These are phyloP conservation scores for Nakazawaea laoshanensis DNA, from an alignment of 805 yeast species.

Conservation along the genomic window DNA sequence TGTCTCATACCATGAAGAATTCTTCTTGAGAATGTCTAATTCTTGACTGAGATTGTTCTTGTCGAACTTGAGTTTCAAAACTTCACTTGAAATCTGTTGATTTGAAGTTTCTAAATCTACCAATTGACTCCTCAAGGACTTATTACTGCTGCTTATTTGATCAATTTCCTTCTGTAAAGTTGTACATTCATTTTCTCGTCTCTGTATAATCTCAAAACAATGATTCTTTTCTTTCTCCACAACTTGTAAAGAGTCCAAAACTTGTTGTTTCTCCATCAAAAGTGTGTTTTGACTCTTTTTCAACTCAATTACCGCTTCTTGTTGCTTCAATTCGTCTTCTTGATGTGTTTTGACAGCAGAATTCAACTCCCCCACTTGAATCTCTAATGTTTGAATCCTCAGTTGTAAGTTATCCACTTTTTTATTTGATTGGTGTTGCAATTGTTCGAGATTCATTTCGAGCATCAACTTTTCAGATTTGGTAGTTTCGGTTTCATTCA, in stretches of 20 bases:
- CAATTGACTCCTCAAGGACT: slow-evolving; percentile 32
- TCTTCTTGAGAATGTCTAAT: slow-evolving; percentile 20
- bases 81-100: slow-evolving; percentile 18
- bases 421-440: slow-evolving; percentile 23
- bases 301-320: slow-evolving; percentile 11
- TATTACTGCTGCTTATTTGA: slow-evolving; percentile 29
- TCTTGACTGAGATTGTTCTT: slow-evolving; percentile 21
- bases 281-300: slow-evolving; percentile 10
- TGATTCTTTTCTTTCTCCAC: slow-evolving; percentile 20
- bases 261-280: slow-evolving; percentile 6
- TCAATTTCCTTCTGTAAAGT: slow-evolving; percentile 31
- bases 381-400: slow-evolving; percentile 18
- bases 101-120: slow-evolving; percentile 20
- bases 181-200: slow-evolving; percentile 26
- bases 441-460: slow-evolving; percentile 32
- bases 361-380: slow-evolving; percentile 16
- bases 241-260: slow-evolving; percentile 10
- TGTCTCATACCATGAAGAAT: slow-evolving; percentile 24
- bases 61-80: slow-evolving; percentile 17
- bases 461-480: slow-evolving; percentile 27
- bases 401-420: slow-evolving; percentile 23
- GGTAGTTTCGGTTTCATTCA: slow-evolving; percentile 25
- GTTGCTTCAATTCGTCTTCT: slow-evolving; percentile 11
- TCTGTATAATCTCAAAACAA: slow-evolving; percentile 25
- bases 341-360: slow-evolving; percentile 10